These are phyloP conservation scores for Fusarium luffae DNA, from an alignment of 2,329 filamentous ascomycete genomes.

Conservation along the genomic window DNA sequence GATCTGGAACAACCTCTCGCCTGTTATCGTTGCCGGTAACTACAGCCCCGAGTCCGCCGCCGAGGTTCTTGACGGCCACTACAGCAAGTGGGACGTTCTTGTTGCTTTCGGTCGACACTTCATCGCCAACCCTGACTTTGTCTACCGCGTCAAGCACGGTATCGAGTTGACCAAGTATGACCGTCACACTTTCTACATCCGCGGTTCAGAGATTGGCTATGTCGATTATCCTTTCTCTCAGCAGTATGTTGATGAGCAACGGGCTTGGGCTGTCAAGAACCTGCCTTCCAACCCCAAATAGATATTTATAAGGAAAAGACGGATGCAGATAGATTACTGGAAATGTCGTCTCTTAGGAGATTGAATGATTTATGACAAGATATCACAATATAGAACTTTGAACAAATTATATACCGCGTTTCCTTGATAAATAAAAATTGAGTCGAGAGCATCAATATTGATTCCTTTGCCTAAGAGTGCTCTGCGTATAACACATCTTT, in stretches of 20 bases:
- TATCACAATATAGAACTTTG: not conserved
- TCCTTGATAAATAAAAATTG: not conserved
- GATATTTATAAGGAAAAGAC: accelerated
- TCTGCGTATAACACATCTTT: not conserved
- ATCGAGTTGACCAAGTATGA: slow-evolving; percentile 43
- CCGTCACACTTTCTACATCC: slow-evolving; percentile 42
- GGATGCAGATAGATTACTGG: too few species aligned
- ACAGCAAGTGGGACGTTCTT: slow-evolving; percentile 46
- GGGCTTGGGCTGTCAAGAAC: slow-evolving; percentile 18
- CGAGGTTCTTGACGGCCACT: slow-evolving; percentile 39
- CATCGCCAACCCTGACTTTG: slow-evolving; percentile 47
- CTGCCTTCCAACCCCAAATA: slow-evolving; percentile 14
- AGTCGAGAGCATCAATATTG: not conserved
- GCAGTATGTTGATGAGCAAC: slow-evolving; percentile 15
- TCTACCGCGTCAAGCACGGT: slow-evolving; percentile 42
- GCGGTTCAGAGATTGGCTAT: slow-evolving; percentile 33
- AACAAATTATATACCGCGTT: not conserved
- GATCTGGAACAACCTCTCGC: slow-evolving; percentile 46
- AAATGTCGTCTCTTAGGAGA: accelerated
- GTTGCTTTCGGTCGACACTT: slow-evolving; percentile 47
- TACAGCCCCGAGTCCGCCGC: slow-evolving; percentile 38
- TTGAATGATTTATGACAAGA: not conserved
- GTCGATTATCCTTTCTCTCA: slow-evolving; percentile 37
- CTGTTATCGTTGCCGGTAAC: slow-evolving; percentile 45
- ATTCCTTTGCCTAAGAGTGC: not conserved